Evolutionary conservation across 768 basidiomycete species (phyloP).

Genomic region (Pulveroboletus ravenelii): DNA sequence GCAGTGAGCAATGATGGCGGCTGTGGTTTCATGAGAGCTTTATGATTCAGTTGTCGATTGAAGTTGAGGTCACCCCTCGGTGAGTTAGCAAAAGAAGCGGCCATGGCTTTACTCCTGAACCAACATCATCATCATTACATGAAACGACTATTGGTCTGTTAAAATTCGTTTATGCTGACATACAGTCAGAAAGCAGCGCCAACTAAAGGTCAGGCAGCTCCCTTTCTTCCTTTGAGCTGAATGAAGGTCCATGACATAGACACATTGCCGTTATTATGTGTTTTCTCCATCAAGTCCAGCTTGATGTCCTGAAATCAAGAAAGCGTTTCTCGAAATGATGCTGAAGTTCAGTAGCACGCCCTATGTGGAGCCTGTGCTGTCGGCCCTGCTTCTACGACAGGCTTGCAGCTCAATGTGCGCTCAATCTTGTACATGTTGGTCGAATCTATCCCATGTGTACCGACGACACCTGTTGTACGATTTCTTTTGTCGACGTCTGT

Average conservation of each 20-base stretch:
- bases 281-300: conserved; percentile 11
- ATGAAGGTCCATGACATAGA: conserved; percentile 2
- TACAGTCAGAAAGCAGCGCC: not conserved
- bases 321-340: conserved; percentile 9
- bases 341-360: not conserved
- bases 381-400: conserved; percentile 16
- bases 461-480: not conserved
- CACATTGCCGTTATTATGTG: not conserved
- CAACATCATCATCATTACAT: too few species aligned
- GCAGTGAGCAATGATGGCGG: conserved; percentile 22
- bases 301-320: conserved; percentile 18
- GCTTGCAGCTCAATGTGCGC: not conserved
- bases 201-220: conserved; percentile 1
- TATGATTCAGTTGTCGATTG: not conserved
- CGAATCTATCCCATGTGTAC: not conserved
- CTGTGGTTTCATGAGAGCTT: conserved; percentile 1
- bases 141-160: too few species aligned
- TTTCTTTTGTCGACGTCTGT: not conserved
- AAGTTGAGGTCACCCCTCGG: not conserved
- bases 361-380: conserved; percentile 12
- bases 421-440: not conserved
- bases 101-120: too few species aligned
- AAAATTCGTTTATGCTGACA: too few species aligned
- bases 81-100: not conserved
- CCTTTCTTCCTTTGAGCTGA: conserved; percentile 10